Evolutionary conservation across 2,329 filamentous ascomycete species (phyloP).

Genomic region (Ceratocystis eucalypticola): DNA sequence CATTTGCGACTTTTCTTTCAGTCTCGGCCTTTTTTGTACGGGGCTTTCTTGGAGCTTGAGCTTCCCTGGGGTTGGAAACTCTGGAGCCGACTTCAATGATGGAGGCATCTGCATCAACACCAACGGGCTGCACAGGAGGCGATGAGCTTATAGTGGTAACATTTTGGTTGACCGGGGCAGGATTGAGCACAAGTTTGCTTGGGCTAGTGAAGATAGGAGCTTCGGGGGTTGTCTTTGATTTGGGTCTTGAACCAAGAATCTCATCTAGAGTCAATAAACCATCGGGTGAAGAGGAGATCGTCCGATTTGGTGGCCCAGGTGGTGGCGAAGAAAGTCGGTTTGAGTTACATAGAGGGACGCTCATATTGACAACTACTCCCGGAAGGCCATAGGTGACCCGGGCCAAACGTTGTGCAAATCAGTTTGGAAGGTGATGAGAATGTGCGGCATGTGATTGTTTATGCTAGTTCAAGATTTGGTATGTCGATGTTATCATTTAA

Average conservation of each 20-base stretch:
- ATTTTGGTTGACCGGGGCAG: not conserved
- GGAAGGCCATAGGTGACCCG: not conserved
- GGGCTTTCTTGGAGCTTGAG: not conserved
- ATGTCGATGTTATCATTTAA: not conserved
- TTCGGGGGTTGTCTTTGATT: not conserved
- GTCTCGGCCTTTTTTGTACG: conserved; percentile 1
- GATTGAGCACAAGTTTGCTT: not conserved
- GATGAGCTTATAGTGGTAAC: not conserved
- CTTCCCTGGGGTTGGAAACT: conserved; percentile 3
- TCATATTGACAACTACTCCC: not conserved
- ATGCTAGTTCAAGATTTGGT: not conserved
- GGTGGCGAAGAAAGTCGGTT: not conserved
- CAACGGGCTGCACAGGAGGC: not conserved
- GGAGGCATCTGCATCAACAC: conserved; percentile 5
- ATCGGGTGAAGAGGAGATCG: conserved; percentile 11
- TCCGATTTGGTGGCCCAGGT: not conserved
- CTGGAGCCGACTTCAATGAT: conserved; percentile 12
- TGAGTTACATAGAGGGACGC: not conserved
- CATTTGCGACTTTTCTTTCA: not conserved
- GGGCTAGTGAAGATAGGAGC: not conserved
- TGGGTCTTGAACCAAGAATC: not conserved
- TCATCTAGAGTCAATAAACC: not conserved
- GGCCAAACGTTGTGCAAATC: not conserved
- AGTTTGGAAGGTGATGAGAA: not conserved
- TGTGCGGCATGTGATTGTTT: not conserved